Evolutionary conservation across 2,329 filamentous ascomycete genomes (phyloP), one percentile per base, ranked within the genome.

Genomic region (Chaetomiaceae sp.): DNA sequence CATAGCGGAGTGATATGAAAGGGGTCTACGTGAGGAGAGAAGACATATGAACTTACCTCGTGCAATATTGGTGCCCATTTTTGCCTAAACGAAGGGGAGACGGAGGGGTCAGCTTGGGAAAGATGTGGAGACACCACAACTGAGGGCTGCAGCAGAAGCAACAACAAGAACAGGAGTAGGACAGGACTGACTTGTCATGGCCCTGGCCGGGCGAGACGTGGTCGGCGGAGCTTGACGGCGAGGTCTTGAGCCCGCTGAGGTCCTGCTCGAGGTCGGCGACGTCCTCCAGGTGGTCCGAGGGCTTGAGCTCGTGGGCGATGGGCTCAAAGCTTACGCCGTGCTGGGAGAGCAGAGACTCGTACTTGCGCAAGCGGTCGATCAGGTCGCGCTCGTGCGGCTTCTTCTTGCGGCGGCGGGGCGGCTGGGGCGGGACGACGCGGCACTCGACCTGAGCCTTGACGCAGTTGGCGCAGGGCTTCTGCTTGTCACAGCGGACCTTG

Each of bases 401-500:
- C 65, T 78, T 79, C 66, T 79, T 79, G 47, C 77, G 68, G 10
- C 78, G 63, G 59, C 81, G 65, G 58, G 79, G 70, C 60, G 81
- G 69, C 60, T 79, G 64, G 56, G 79, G 68, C 58, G 78, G 68
- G 53, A 76, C 65, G 7, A 82, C 76, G 30, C 73, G 71, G 60
- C 81, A 88, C 54, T 85, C 76, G 26, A 74, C 74, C 18, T 72
- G 67, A 42, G 77, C 74, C 63, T 77, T 83, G 60, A 79, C 68
- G 59, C 84, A 88, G 64, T 84, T 83, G 57, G 75, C 71, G 60
- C 85, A 88, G 14, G 84, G 84, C 63, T 81, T 81, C 56, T 75
- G 78, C 64, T 83, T 84, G 63, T 88, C 81, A 64, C 85, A 88
- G 49, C 81, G 81, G 34, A 88, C 76, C 62, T 88, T 88, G 50